Evolutionary conservation across 129 eudicot species (phyloP), one percentile per base, ranked within the genome.

Genomic region (Helianthus annuus): DNA sequence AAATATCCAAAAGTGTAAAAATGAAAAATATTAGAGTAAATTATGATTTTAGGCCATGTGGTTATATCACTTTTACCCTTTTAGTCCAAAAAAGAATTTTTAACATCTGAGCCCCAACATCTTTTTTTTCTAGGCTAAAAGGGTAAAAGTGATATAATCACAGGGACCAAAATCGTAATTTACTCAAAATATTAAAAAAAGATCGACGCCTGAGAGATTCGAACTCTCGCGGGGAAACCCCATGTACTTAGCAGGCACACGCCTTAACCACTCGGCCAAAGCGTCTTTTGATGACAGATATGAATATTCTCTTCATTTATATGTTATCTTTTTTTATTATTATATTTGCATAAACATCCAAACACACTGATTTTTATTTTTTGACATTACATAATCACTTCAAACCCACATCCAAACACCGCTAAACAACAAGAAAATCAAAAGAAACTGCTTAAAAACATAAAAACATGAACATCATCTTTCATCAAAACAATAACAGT

Each of bases 221-320:
- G 93, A 91, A 91, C 97, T 89, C 98, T 86, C 96, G 96, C 94
- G 97, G 92, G 96, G 92, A 91, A 72, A 88, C 88, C 88, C 92
- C 96, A 88, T 84, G 86, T 88, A 88, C 96, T 91, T 91, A 88
- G 96, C 97, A 86, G 96, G 96, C 97, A 88, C 88, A 85, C 97
- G 96, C 97, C 96, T 88, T 91, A 91, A 88, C 97, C 97, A 86
- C 96, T 91, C 96, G 97, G 96, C 97, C 96, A 88, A 91, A 27
- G 97, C 90, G 95, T 71, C 77, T 2, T 45, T 58, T 34, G 48
- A 13, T 34, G 16, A 1, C 1, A 0, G 1, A 2, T 22, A 0
- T 22, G 0, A 3, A 10, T 57, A 10, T 12, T 13, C 2, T 7
- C 7, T 2, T 0, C 9, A 57, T 57, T 57, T 22, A 57, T 6